Base-by-base conservation (phyloP, 2,329 filamentous ascomycete genomes). In the Colletotrichum spinosum region DNA sequence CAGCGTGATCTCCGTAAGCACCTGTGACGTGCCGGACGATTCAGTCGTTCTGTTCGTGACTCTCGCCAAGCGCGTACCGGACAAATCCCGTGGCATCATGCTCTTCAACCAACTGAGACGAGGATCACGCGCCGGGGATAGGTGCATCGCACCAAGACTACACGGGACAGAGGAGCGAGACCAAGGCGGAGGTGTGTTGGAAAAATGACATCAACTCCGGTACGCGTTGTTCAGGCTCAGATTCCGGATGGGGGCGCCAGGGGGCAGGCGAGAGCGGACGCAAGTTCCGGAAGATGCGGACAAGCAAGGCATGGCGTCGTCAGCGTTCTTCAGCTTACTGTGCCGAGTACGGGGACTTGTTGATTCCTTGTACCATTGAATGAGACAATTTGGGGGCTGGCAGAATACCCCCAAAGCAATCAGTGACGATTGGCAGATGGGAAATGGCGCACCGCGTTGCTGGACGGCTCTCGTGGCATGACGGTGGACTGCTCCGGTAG, bases 151-250 rank as follows among this genome's bases (percentile, higher is more conserved):
- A 50, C 58, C 58, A 65, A 65, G 57, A 62, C 62, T 49, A 53
- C 39, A 57, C 41, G 58, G 62, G 52, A 41, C 52, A 46, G 17
- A n/a, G 39, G 37, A 49, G 58, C 53, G 52, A 57, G 52, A 57
- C 58, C 58, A 56, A 49, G 58, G 52, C 63, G 63, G 63, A 66
- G 58, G 42, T 65, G 45, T 66, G 48, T 56, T 66, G 63, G 37
- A 62, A 66, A 25, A 62, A 62, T 57, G 63, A 62, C 63, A 66
- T 56, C 63, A 62, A 66, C 41, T 57, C 63, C 63, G 63, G 15
- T 57, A 44, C 35, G 41, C 48, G 13, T 8, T 44, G 42, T 11
- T 58, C 62, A 58, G 53, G 48, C 52, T 62, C 58, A 61, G 52
- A 46, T 57, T 49, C 63, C 58, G 59, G 52, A 45, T 56, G 58